Base-by-base conservation (phyloP, 306 rosid genomes). In the Cercis canadensis region DNA sequence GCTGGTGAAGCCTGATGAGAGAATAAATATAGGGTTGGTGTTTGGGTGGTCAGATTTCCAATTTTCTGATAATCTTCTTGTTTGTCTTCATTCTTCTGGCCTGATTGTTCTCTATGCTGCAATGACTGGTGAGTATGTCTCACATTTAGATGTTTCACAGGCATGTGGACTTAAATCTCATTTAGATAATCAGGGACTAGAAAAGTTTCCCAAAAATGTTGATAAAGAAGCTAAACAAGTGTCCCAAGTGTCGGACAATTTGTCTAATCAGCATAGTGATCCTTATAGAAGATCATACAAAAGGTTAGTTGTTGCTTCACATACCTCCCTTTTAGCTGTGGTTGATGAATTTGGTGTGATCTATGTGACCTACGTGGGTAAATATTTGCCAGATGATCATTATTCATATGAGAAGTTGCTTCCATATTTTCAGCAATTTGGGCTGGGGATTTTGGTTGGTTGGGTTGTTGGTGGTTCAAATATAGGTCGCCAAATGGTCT, bases 391-490 rank as follows among this genome's bases (percentile, higher is more conserved):
- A 0, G 84, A 76, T 36, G 77, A 71, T 70, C 70, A 62, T 57
- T 72, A 73, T 73, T 71, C 60, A 57, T 74, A 78, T 65, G 84
- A 82, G 80, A 84, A 81, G 71, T 78, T 85, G 78, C 84, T 86
- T 85, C 90, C 88, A 43, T 59, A 74, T 81, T 69, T 62, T 84
- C 88, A 79, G 63, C 69, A 87, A 67, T 63, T 57, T 46, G 86
- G 92, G 65, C 75, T 79, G 76, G 97, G 95, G 49, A 70, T 74
- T 81, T 77, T 83, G 79, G 86, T 79, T 84, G 88, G 90, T 57
- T 93, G 90, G 92, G 90, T 89, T 67, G 94, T 86, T 53, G 97
- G 89, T 62, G 95, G 95, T 75, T 88, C 83, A 78, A 80, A 84
- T 69, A 84, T 94, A 40, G 86, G 94, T 50, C 58, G 69, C 77